Conservation (phyloP, 1,139 yeast genomes). For the Candida albicans region DNA sequence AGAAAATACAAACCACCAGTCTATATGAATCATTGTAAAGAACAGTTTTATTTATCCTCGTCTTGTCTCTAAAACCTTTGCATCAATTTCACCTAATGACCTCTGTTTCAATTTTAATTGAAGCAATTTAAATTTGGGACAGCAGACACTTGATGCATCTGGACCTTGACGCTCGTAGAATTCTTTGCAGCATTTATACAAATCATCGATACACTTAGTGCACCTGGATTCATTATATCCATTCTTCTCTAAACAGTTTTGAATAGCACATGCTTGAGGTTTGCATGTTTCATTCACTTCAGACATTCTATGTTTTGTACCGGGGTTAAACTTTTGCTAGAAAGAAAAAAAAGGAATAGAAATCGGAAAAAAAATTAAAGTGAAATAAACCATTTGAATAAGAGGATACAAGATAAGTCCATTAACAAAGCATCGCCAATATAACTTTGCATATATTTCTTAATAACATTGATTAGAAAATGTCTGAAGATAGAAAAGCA, state of each 20-base stretch:
- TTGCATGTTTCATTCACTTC: constrained; percentile 52
- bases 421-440: constrained; percentile 19
- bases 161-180: constrained; percentile 55
- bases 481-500: constrained; percentile 21
- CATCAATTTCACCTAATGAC: constrained; percentile 52
- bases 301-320: background rate
- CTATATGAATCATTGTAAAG: background rate
- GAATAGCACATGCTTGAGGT: constrained; percentile 69
- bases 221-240: constrained; percentile 66
- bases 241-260: constrained; percentile 55
- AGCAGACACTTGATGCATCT: constrained; percentile 60
- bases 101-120: constrained; percentile 61
- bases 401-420: constrained; percentile 26
- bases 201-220: constrained; percentile 53
- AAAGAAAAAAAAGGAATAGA: constrained; percentile 3
- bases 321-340: background rate
- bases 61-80: constrained; percentile 36
- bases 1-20: too few species aligned
- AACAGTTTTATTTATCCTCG: background rate
- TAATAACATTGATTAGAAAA: background rate
- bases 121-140: constrained; percentile 60
- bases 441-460: too few species aligned
- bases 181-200: constrained; percentile 60
- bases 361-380: background rate
- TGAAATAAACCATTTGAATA: constrained; percentile 11